Evolutionary conservation across 306 rosid species (phyloP), one percentile per base, ranked within the genome.

Genomic region (Sphenostylis stenocarpa): DNA sequence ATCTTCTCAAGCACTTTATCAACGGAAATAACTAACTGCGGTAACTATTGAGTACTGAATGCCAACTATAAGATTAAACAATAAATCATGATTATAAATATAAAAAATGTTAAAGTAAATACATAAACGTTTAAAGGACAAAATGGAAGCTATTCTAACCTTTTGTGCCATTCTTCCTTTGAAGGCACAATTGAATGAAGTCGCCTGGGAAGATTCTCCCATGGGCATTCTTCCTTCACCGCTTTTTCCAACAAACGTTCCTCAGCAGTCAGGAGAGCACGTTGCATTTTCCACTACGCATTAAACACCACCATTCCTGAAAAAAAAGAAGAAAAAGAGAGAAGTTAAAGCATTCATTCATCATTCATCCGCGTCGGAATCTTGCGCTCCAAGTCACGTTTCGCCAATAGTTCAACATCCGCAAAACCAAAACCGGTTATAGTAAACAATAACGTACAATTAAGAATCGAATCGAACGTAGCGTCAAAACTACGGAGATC

Each of bases 111-210:
- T 23, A 13, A 10, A 34, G 8, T 31, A 26, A 2, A 60, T 16
- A 51, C 28, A 65, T 14, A 7, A 34, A 9, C 58, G 15, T 41
- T 16, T 7, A 45, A 11, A 23, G 3, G 52, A 31, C 6, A 73
- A 23, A 3, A 21, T n/a, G n/a, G n/a, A n/a, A n/a, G n/a, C n/a
- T n/a, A 47, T 33, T 41, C 77, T 55, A 66, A 94, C 97, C 94
- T 90, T 87, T 84, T 83, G 75, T 88, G 88, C 98, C 98, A 94
- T 67, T 94, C 98, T 82, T 94, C 97, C 63, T 77, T 94, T 24
- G 98, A 84, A 53, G 97, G 77, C 72, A 94, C 77, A 4, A 85
- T 81, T 26, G 80, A 85, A 76, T 87, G 94, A 78, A 94, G 96
- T 75, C 98, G 88, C 84, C 84, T 88, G 0, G 97, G 94, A 61